Conservation (phyloP, 2,329 filamentous ascomycete genomes). For the Pestalotiopsis sp. region DNA sequence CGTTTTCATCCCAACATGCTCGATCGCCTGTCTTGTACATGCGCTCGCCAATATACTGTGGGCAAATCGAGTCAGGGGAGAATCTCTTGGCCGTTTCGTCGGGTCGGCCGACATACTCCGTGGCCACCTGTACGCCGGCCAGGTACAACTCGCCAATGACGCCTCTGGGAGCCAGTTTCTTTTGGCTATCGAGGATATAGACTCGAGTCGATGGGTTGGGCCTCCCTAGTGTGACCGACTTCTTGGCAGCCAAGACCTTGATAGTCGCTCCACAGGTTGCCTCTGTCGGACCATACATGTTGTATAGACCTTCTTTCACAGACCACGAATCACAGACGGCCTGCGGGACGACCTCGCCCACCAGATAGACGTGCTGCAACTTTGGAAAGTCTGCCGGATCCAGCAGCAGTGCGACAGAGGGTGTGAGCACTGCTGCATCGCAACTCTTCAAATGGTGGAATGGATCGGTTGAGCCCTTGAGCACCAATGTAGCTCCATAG, state of each 20-base stretch:
- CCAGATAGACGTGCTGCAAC: conserved; percentile 37
- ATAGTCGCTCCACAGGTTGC: conserved; percentile 40
- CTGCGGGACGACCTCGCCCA: conserved; percentile 40
- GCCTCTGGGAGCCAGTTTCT: conserved; percentile 32
- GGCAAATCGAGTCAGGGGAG: conserved; percentile 30
- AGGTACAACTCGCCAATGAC: conserved; percentile 44
- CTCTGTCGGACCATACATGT: conserved; percentile 49
- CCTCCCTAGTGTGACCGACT: conserved; percentile 38
- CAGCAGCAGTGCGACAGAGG: conserved; percentile 37
- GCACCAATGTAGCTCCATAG: conserved; percentile 41
- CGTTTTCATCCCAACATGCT: conserved; percentile 33
- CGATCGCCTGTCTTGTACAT: conserved; percentile 45
- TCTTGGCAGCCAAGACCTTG: conserved; percentile 24
- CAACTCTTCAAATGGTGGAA: conserved; percentile 33
- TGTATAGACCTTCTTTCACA: conserved; percentile 32
- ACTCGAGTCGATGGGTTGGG: conserved; percentile 37
- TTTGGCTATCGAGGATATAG: conserved; percentile 39
- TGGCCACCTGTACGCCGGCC: conserved; percentile 44
- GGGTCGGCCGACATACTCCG: conserved; percentile 40
- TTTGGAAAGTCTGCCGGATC: conserved; percentile 33
- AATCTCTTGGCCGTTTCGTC: conserved; percentile 32
- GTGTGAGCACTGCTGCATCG: conserved; percentile 39
- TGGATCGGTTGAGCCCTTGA: conserved; percentile 25
- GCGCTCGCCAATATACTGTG: conserved; percentile 17
- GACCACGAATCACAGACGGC: conserved; percentile 36